These are phyloP conservation scores for Eimeria acervulina DNA, from an alignment of 169 alveolate genomes.

Conservation along the genomic window DNA sequence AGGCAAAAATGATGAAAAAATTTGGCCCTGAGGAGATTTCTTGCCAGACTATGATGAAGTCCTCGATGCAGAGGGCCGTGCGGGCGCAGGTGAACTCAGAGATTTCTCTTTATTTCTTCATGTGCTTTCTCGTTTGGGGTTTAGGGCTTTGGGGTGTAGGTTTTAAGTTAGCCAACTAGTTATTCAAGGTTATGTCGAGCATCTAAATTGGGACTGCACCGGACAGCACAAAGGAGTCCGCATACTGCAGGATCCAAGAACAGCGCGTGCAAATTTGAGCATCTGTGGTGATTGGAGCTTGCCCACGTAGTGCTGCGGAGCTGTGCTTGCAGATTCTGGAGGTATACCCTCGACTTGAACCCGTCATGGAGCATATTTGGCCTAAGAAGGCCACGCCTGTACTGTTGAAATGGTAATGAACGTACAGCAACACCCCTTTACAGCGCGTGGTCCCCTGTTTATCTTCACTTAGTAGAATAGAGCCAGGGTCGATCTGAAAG, in stretches of 20 bases:
- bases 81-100: conserved; percentile 87
- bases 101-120: neutral
- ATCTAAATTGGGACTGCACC: neutral
- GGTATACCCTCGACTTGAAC: conserved; percentile 92
- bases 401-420: conserved; percentile 92
- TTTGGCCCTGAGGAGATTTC: conserved; percentile 91
- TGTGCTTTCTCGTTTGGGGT: neutral
- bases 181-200: neutral
- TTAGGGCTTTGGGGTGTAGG: too few species aligned
- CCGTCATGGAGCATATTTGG: conserved; percentile 93
- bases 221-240: neutral
- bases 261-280: neutral
- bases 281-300: neutral
- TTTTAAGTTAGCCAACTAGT: neutral
- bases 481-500: too few species aligned
- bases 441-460: neutral
- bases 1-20: conserved; percentile 83
- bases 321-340: conserved; percentile 85
- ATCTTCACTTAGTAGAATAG: neutral
- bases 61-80: conserved; percentile 93
- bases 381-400: conserved; percentile 93
- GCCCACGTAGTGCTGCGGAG: neutral
- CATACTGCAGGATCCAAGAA: neutral
- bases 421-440: neutral
- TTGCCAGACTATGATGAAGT: conserved; percentile 92